These are phyloP conservation scores for Crithidia bombi DNA, from an alignment of 208 protist species.

Conservation along the genomic window DNA sequence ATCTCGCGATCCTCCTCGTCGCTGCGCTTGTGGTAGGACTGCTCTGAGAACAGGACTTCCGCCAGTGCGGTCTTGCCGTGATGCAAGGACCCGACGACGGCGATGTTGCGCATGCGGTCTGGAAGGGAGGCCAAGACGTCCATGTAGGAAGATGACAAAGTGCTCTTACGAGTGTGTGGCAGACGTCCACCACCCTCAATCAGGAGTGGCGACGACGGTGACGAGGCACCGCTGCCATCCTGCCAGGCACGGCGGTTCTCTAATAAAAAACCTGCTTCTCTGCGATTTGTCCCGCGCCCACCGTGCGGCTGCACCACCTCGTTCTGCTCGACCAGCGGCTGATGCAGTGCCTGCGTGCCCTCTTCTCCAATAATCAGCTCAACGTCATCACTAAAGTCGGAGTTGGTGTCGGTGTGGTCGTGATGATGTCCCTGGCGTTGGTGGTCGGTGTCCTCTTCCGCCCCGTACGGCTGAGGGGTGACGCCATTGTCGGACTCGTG, in stretches of 20 bases:
- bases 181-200: conserved; percentile 10
- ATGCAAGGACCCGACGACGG: conserved; percentile 94
- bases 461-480: conserved; percentile 19
- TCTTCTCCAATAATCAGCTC: conserved; percentile 85
- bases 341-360: conserved; percentile 57
- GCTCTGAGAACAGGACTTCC: conserved; percentile 66
- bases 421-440: background rate
- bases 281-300: conserved; percentile 6
- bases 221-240: background rate
- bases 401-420: conserved; percentile 24
- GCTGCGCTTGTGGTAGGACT: conserved; percentile 49
- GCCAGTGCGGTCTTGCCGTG: conserved; percentile 98
- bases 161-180: background rate
- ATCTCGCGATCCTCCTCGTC: conserved; percentile 72
- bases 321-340: conserved; percentile 63
- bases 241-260: conserved; percentile 35
- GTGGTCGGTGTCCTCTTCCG: conserved; percentile 19
- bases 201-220: conserved; percentile 36
- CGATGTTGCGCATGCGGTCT: conserved; percentile 94
- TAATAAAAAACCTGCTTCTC: conserved; percentile 42
- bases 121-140: conserved; percentile 61
- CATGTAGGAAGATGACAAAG: conserved; percentile 30
- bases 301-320: conserved; percentile 32
- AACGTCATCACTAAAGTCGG: conserved; percentile 82
- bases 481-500: conserved; percentile 31